Evolutionary conservation across 1,139 yeast species (phyloP).

Genomic region (Kluyveromyces sp.): DNA sequence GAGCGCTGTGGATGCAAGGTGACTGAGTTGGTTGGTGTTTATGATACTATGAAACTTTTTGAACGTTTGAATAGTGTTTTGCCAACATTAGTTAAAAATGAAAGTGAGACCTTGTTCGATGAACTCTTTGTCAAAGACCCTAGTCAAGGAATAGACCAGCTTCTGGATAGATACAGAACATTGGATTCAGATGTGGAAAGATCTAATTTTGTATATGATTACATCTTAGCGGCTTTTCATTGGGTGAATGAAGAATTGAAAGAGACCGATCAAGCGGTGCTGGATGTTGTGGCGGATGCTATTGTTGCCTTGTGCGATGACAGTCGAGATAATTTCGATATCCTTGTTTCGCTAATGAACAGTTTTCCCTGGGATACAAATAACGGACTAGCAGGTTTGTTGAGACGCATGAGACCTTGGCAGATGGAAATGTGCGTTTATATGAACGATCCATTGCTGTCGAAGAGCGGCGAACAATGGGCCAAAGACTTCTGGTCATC

Average conservation of each 20-base stretch:
- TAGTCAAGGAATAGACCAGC: background rate
- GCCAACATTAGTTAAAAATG: background rate
- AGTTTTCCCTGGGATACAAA: slow-evolving; percentile 10
- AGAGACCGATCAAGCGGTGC: background rate
- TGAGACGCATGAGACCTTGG: slow-evolving; percentile 3
- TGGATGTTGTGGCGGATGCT: slow-evolving; percentile 3
- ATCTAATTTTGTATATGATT: background rate
- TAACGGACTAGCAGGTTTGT: slow-evolving; percentile 5
- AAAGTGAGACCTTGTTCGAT: slow-evolving; percentile 1
- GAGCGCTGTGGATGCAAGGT: background rate
- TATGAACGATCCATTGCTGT: slow-evolving; percentile 11
- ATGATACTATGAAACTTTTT: background rate
- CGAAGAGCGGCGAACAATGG: slow-evolving; percentile 10
- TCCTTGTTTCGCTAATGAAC: slow-evolving; percentile 10
- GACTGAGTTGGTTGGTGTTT: background rate
- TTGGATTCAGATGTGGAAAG: slow-evolving; percentile 1
- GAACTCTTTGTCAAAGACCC: background rate
- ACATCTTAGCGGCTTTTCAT: background rate
- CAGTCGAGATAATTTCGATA: slow-evolving; percentile 5
- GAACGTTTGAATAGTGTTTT: background rate
- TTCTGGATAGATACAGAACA: background rate
- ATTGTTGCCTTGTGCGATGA: slow-evolving; percentile 3
- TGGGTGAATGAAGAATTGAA: background rate
- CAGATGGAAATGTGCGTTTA: slow-evolving; percentile 9
- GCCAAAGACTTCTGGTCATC: slow-evolving; percentile 10